phyloP scores from a whole-genome alignment of 2,329 filamentous ascomycete genomes.

The Plenodomus tracheiphilus region DNA sequence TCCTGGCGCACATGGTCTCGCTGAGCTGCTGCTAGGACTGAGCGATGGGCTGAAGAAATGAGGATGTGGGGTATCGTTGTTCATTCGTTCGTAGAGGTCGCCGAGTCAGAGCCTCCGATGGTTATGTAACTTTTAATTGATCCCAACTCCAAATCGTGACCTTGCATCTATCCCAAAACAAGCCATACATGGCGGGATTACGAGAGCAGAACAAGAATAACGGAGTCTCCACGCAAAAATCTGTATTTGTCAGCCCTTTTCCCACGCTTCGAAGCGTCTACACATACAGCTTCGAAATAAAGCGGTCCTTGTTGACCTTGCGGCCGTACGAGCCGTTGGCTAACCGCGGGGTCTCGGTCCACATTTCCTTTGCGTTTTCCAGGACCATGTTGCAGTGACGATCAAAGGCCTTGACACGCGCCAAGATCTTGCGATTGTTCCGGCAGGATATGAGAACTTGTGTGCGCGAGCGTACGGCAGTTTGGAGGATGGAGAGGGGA shows the following conservation, averaged over 20 bases:
- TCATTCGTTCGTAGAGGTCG: slow-evolving; percentile 31
- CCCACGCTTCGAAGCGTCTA: not conserved
- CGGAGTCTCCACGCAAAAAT: slow-evolving; percentile 85
- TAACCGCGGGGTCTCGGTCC: slow-evolving; percentile 88
- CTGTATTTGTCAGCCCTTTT: slow-evolving; percentile 48
- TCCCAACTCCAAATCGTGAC: slow-evolving; percentile 27
- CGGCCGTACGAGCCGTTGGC: slow-evolving; percentile 85
- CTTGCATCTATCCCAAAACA: slow-evolving; percentile 13
- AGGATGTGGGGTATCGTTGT: slow-evolving; percentile 32
- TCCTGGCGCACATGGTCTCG: slow-evolving; percentile 77
- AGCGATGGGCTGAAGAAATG: slow-evolving; percentile 56
- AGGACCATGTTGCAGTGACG: slow-evolving; percentile 99
- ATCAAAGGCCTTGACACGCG: slow-evolving; percentile 97
- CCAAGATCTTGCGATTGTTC: slow-evolving; percentile 97
- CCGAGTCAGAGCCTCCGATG: slow-evolving; percentile 20
- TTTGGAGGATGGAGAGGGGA: slow-evolving; percentile 91
- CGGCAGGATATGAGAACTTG: slow-evolving; percentile 97
- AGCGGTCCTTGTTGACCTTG: slow-evolving; percentile 95
- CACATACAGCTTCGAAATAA: slow-evolving; percentile 93
- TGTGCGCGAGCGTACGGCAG: slow-evolving; percentile 89
- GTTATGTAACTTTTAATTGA: slow-evolving; percentile 41
- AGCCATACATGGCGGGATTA: slow-evolving; percentile 45
- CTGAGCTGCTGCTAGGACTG: slow-evolving; percentile 79
- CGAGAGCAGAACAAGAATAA: slow-evolving; percentile 84
- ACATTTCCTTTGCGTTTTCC: slow-evolving; percentile 99